Percentiles rank a stretch among this genome's conserved stretches.
These are phyloP conservation scores for Tolypocladium ophioglossoides DNA, from an alignment of 2,329 filamentous ascomycete genomes.

Conservation along the genomic window DNA sequence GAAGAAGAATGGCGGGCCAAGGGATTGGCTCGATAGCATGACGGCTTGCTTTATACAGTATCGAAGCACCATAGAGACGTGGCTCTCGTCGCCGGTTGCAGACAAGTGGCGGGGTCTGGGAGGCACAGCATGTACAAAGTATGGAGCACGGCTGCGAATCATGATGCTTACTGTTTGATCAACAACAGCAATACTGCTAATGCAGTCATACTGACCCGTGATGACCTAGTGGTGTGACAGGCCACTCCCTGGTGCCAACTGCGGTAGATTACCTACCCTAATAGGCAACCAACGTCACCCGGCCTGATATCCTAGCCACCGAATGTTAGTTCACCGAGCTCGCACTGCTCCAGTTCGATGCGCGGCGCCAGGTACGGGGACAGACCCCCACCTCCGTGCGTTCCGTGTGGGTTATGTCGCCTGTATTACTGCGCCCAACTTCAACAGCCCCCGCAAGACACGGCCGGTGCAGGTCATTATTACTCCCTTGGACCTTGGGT, in stretches of 20 bases:
- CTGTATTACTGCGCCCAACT: neutral
- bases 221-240: no score
- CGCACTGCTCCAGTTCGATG: neutral
- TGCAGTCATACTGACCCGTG: no score
- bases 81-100: no score
- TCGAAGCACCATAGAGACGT: neutral
- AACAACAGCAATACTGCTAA: no score
- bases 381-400: neutral
- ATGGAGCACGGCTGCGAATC: neutral
- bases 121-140: no score
- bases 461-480: neutral
- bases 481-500: neutral
- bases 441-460: neutral
- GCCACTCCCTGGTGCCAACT: no score
- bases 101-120: no score
- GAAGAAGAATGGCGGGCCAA: slow-evolving; percentile 20
- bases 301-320: neutral
- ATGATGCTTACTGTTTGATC: no score
- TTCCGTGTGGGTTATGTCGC: neutral
- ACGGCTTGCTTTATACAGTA: neutral
- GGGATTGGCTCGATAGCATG: neutral
- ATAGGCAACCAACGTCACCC: neutral
- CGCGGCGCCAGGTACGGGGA: neutral
- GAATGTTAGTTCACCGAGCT: neutral
- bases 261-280: neutral